Evolutionary conservation across 257 asterid species (phyloP), one percentile per base, ranked within the genome.

Genomic region (Osmanthus fragrans): DNA sequence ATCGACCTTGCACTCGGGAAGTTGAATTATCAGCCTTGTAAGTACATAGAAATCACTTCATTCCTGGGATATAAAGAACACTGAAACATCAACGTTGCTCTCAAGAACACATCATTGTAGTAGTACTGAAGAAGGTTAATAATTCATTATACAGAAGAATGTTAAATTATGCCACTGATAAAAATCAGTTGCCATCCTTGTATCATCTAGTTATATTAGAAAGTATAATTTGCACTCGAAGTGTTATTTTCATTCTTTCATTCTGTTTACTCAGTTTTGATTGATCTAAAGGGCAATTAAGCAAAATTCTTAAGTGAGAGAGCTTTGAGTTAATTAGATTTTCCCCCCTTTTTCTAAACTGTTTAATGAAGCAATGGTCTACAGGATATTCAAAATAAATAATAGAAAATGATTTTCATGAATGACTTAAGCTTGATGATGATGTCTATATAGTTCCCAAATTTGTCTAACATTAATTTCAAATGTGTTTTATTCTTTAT

Each of bases 1-100:
- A 93, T 84, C 86, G 98, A 49, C 98, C 99, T 47, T 93, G 96
- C 85, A 83, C 91, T 45, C 92, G 90, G 73, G 95, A 89, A 87
- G 97, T 92, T 82, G 97, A 96, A 84, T 75, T 93, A 71, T 96
- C 99, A 74, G 89, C 89, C 60, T 76, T 95, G 84, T 91, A 87
- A 86, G 75, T 58, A 51, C 67, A 70, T 68, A 36, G 27, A 56
- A 56, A 56, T 11, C 18, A 68, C 80, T 33, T 8, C 32, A 60
- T 2, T 60, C 27, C 11, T 60, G 34, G 13, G 33, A 23, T 60
- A 60, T 60, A 60, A 60, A 25, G 33, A 9, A 7, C 15, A 25
- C 6, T 2, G 68, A 60, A 60, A 9, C 11, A 60, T 60, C 68
- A 9, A 29, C 65, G 71, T 47, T 51, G 72, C 63, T 78, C 72